Conservation (phyloP, 1,284 basidiomycete genomes). For the Sporisorium scitamineum region DNA sequence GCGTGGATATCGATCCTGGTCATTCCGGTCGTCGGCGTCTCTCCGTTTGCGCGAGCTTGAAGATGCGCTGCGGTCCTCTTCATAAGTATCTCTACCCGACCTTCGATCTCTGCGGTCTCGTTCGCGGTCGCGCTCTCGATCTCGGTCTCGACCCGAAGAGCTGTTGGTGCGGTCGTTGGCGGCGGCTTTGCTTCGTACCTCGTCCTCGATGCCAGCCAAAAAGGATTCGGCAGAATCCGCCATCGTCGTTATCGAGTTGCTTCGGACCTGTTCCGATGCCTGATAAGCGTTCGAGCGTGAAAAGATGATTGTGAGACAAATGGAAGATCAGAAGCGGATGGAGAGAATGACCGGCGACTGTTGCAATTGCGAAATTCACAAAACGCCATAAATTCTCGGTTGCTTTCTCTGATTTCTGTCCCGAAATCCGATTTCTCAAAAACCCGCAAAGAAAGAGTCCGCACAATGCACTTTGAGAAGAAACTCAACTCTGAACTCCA, state of each 20-base stretch:
- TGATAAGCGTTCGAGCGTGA: neutral
- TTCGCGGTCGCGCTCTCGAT: slow-evolving; percentile 31
- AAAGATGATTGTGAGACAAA: neutral
- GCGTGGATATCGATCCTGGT: slow-evolving; percentile 41
- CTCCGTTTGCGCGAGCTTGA: slow-evolving; percentile 28
- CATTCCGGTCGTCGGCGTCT: slow-evolving; percentile 41
- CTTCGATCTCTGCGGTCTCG: slow-evolving; percentile 38
- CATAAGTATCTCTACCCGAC: slow-evolving; percentile 31
- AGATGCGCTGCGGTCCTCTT: slow-evolving; percentile 31
- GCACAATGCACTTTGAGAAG: neutral
- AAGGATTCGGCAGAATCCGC: slow-evolving; percentile 46
- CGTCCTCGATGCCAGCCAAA: slow-evolving; percentile 45
- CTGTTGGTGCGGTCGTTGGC: slow-evolving; percentile 21
- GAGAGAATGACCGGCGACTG: neutral
- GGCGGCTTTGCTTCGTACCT: slow-evolving; percentile 29
- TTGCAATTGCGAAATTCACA: neutral
- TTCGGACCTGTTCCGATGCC: neutral
- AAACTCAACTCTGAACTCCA: neutral
- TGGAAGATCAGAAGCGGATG: slow-evolving; percentile 3
- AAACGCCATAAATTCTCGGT: slow-evolving; percentile 9
- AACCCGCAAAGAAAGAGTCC: neutral
- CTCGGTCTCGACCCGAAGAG: slow-evolving; percentile 26
- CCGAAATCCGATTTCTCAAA: slow-evolving; percentile 7
- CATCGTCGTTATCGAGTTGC: slow-evolving; percentile 18
- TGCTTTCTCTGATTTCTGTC: neutral